These are phyloP conservation scores for Akanthomyces muscarius DNA, from an alignment of 2,329 filamentous ascomycete genomes.

Conservation along the genomic window DNA sequence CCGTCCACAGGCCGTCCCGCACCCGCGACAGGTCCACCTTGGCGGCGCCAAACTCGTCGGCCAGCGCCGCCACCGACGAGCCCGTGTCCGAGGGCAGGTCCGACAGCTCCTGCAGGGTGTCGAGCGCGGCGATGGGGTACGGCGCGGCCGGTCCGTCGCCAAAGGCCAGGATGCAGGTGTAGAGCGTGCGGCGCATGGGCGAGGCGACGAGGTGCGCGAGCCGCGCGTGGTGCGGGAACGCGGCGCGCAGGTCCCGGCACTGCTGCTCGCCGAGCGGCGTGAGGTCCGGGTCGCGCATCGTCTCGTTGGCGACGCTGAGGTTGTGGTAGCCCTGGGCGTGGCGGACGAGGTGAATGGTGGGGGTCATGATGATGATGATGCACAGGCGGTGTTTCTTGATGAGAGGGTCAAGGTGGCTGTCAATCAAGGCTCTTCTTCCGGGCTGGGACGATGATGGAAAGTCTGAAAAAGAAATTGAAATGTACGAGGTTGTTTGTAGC, in stretches of 20 bases:
- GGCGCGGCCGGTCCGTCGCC: constrained; percentile 40
- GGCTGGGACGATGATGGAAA: too few relatives aligned
- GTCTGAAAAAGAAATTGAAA: too few relatives aligned
- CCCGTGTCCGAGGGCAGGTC: constrained; percentile 74
- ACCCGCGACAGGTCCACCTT: constrained; percentile 62
- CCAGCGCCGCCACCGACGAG: constrained; percentile 50
- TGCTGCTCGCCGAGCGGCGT: constrained; percentile 73
- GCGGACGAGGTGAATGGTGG: constrained; percentile 63
- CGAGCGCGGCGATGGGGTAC: constrained; percentile 57
- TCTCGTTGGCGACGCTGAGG: constrained; percentile 63
- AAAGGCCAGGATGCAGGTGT: constrained; percentile 72
- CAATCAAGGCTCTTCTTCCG: too few relatives aligned
- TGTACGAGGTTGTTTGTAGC: too few relatives aligned
- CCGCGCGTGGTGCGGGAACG: constrained; percentile 61
- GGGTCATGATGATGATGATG: constrained; percentile 37
- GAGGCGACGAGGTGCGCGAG: constrained; percentile 73
- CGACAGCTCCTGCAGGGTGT: constrained; percentile 75
- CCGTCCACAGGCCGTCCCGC: constrained; percentile 61
- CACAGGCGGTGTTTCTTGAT: background rate
- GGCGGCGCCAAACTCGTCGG: constrained; percentile 52
- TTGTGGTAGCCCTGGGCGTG: constrained; percentile 83
- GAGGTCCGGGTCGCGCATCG: constrained; percentile 71
- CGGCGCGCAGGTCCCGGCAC: constrained; percentile 58
- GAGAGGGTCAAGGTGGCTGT: background rate
- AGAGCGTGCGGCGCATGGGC: constrained; percentile 74